Percentiles rank a stretch among this genome's conserved stretches.
phyloP scores from a whole-genome alignment of 164 flowering plant species.

The Magnolia officinalis region DNA sequence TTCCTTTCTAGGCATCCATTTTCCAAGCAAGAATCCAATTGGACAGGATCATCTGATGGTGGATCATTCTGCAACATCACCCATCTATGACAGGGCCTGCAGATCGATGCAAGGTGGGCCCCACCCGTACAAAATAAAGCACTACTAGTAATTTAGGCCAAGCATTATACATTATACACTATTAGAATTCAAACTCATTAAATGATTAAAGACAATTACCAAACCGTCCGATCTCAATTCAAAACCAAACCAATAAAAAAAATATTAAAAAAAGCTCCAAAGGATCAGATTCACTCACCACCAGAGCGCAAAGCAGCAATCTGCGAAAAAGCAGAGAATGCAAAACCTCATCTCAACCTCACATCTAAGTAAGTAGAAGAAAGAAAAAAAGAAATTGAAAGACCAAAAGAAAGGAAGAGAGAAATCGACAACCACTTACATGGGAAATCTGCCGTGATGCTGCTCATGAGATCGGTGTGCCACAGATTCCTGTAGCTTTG shows the following conservation, averaged over 20 bases:
- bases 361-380: neutral
- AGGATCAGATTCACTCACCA: constrained; percentile 32
- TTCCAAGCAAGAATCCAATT: neutral
- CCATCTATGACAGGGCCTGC: too few species aligned
- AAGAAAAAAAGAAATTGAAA: neutral
- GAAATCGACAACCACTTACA: constrained; percentile 33
- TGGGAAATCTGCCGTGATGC: constrained; percentile 64
- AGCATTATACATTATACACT: too few species aligned
- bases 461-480: constrained; percentile 75
- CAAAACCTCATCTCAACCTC: neutral
- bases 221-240: constrained; percentile 10
- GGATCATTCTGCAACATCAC: neutral
- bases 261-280: constrained; percentile 11
- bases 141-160: too few species aligned
- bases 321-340: constrained; percentile 25
- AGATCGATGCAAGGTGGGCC: too few species aligned
- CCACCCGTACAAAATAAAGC: too few species aligned
- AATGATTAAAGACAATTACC: too few species aligned
- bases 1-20: neutral
- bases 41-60: neutral
- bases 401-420: neutral
- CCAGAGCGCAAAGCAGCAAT: constrained; percentile 39
- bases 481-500: constrained; percentile 76
- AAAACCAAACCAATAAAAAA: constrained; percentile 11
- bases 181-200: too few species aligned